These are phyloP conservation scores for Blepharisma undulans DNA, from an alignment of 169 alveolate species.

Conservation along the genomic window DNA sequence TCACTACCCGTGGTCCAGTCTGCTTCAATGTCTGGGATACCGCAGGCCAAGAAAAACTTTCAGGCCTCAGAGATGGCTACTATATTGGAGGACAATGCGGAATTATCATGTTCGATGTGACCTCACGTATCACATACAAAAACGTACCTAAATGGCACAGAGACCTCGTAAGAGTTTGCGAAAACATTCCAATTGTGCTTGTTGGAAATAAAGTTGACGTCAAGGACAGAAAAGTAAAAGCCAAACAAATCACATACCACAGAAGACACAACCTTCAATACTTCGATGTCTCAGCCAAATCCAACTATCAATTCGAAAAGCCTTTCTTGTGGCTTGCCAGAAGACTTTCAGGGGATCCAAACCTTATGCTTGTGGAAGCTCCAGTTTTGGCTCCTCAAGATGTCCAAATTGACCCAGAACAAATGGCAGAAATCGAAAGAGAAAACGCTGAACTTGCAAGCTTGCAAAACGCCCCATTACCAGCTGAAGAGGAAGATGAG, in stretches of 20 bases:
- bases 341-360: slow-evolving; percentile 84
- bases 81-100: slow-evolving; percentile 98
- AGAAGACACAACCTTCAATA: slow-evolving; percentile 97
- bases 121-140: slow-evolving; percentile 99
- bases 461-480: slow-evolving; percentile 13
- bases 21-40: slow-evolving; percentile 99
- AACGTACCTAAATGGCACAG: slow-evolving; percentile 99
- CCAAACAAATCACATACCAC: slow-evolving; percentile 97
- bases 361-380: slow-evolving; percentile 41
- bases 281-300: slow-evolving; percentile 97
- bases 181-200: slow-evolving; percentile 97
- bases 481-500: slow-evolving; percentile 19
- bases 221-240: slow-evolving; percentile 99
- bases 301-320: slow-evolving; percentile 97
- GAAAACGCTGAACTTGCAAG: neutral
- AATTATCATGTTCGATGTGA: slow-evolving; percentile 99
- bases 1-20: slow-evolving; percentile 95
- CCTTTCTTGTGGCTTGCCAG: slow-evolving; percentile 98
- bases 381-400: slow-evolving; percentile 5
- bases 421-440: slow-evolving; percentile 12
- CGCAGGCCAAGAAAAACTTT: slow-evolving; percentile 99
- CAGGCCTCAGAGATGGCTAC: slow-evolving; percentile 99
- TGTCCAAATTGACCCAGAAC: slow-evolving; percentile 14
- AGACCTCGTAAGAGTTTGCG: slow-evolving; percentile 99
- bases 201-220: slow-evolving; percentile 99